Evolutionary conservation across 2,329 filamentous ascomycete genomes (phyloP).

Genomic region (Xylaria digitata): DNA sequence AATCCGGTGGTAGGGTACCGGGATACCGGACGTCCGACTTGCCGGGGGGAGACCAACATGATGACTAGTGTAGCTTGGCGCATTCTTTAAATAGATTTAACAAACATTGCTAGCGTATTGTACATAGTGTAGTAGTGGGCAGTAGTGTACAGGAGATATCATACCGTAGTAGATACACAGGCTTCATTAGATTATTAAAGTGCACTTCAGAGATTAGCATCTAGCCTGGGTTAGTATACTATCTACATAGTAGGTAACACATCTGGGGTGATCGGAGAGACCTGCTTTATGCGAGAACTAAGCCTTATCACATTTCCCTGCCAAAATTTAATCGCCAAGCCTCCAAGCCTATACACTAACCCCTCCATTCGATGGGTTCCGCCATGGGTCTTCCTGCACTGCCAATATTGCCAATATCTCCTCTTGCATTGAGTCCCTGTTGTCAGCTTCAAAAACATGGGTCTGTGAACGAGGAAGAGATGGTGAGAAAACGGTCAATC

Average conservation of each 20-base stretch:
- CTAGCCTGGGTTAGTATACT: background rate
- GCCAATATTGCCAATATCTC: background rate
- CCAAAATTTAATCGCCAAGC: background rate
- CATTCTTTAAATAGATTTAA: conserved; percentile 17
- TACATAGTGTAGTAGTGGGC: background rate
- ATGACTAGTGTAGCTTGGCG: conserved; percentile 23
- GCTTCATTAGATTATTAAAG: background rate
- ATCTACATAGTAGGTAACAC: background rate
- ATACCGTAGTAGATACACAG: no score
- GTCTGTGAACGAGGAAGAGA: conserved; percentile 1
- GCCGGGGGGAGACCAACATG: background rate
- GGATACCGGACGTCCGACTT: conserved; percentile 26
- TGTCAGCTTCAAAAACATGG: conserved; percentile 25
- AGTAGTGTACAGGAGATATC: background rate
- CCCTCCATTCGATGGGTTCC: no score
- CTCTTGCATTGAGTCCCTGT: conserved; percentile 5
- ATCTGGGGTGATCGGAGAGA: background rate
- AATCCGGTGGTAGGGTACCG: conserved; percentile 20
- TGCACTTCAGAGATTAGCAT: background rate
- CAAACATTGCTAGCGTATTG: no score
- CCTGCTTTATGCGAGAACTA: conserved; percentile 23
- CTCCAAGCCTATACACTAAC: conserved; percentile 4
- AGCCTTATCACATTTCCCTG: conserved; percentile 21
- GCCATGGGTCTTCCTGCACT: background rate
- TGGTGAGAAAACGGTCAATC: background rate